These are phyloP conservation scores for Monosporascus sp. DNA, from an alignment of 2,329 filamentous ascomycete genomes.

Conservation along the genomic window DNA sequence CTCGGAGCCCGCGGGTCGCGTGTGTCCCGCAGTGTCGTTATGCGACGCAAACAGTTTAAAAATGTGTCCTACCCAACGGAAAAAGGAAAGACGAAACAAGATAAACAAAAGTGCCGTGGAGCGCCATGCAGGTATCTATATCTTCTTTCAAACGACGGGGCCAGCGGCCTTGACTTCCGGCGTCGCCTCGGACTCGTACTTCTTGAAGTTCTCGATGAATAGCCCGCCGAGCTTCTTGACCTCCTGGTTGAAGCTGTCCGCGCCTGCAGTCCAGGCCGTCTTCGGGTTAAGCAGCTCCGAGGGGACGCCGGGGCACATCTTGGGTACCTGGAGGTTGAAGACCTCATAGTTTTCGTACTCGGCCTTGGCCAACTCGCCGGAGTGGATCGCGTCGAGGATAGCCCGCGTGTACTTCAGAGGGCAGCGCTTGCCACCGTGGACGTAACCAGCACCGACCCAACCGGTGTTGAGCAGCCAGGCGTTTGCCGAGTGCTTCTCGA, in stretches of 20 bases:
- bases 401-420: conserved; percentile 98
- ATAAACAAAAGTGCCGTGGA: conserved; percentile 9
- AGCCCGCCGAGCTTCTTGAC: conserved; percentile 85
- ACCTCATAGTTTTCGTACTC: conserved; percentile 94
- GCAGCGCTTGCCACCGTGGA: conserved; percentile 93
- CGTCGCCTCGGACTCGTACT: conserved; percentile 83
- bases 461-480: conserved; percentile 88
- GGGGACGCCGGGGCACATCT: conserved; percentile 81
- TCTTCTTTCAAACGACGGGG: conserved; percentile 33
- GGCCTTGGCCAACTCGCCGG: conserved; percentile 84
- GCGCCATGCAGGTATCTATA: conserved; percentile 7
- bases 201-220: conserved; percentile 97
- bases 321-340: conserved; percentile 97
- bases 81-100: conserved; percentile 5
- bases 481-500: conserved; percentile 88
- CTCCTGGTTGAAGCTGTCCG: conserved; percentile 77
- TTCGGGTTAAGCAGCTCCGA: conserved; percentile 90
- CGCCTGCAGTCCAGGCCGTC: conserved; percentile 82
- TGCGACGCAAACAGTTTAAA: not conserved
- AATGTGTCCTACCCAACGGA: conserved; percentile 6
- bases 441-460: conserved; percentile 72
- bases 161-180: conserved; percentile 70
- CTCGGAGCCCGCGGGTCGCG: not conserved
- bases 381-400: conserved; percentile 97
- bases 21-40: conserved; percentile 1